These are phyloP conservation scores for Stenocarpella maydis DNA, from an alignment of 2,329 filamentous ascomycete genomes.

Conservation along the genomic window DNA sequence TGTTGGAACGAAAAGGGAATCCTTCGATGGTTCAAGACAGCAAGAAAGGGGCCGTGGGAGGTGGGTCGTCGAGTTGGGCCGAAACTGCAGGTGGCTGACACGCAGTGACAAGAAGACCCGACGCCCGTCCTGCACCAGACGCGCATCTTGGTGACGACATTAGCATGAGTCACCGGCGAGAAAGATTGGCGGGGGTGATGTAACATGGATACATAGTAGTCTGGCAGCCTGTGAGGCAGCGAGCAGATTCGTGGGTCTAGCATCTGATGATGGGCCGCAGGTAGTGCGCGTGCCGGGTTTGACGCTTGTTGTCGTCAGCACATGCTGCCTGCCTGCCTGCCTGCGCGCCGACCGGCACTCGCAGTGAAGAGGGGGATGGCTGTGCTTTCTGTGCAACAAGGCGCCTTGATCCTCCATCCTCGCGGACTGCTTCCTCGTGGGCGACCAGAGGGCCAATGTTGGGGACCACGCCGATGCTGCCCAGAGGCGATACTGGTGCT, in stretches of 20 bases:
- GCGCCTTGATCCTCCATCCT: background rate
- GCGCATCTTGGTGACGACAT: background rate
- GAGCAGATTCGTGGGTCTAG: conserved; percentile 6
- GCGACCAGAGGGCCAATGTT: background rate
- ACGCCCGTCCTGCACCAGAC: background rate
- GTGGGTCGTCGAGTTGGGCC: background rate
- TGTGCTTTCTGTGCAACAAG: background rate
- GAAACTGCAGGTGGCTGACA: background rate
- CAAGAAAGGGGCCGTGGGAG: background rate
- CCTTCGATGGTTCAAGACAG: background rate
- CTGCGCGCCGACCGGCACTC: background rate
- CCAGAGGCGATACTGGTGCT: background rate
- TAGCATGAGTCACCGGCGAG: conserved; percentile 18
- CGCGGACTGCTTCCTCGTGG: background rate
- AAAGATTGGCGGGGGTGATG: conserved; percentile 17
- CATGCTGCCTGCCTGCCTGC: background rate
- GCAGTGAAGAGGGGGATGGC: background rate
- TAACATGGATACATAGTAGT: background rate
- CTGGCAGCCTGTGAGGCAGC: conserved; percentile 4
- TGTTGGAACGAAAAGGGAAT: background rate
- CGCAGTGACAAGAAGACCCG: background rate
- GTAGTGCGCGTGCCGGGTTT: background rate
- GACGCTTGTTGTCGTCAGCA: conserved; percentile 10
- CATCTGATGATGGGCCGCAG: background rate
- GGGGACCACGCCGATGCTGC: background rate